Percentiles rank a stretch among this genome's conserved stretches.
These are phyloP conservation scores for Wilcoxina mikolae DNA, from an alignment of 495 filamentous ascomycete genomes.

Conservation along the genomic window DNA sequence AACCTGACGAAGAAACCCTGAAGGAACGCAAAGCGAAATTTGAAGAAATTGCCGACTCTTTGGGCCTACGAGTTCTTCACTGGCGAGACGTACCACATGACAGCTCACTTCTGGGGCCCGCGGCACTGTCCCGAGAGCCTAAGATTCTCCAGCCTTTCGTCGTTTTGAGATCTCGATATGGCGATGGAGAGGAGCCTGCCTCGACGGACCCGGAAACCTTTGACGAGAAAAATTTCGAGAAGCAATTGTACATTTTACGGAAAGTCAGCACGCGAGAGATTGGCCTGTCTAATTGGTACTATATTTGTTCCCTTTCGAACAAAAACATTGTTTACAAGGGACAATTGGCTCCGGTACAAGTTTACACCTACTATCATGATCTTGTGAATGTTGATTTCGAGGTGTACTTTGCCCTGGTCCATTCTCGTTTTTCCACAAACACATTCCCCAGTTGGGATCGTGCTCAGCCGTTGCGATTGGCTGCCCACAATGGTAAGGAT, in stretches of 20 bases:
- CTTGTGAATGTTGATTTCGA: slow-evolving; percentile 95
- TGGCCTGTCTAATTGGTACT: slow-evolving; percentile 97
- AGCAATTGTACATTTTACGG: slow-evolving; percentile 83
- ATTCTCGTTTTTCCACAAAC: slow-evolving; percentile 97
- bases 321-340: slow-evolving; percentile 99
- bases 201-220: slow-evolving; percentile 62
- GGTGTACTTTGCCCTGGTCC: slow-evolving; percentile 92
- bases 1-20: slow-evolving; percentile 76
- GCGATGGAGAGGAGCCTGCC: slow-evolving; percentile 68
- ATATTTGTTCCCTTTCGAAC: slow-evolving; percentile 93
- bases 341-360: slow-evolving; percentile 86
- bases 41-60: slow-evolving; percentile 74
- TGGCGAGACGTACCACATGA: slow-evolving; percentile 95
- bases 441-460: slow-evolving; percentile 99
- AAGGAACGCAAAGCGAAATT: slow-evolving; percentile 77
- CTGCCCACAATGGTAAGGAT: slow-evolving; percentile 79
- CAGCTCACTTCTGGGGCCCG: slow-evolving; percentile 82
- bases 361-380: slow-evolving; percentile 99
- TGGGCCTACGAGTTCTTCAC: slow-evolving; percentile 82
- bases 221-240: slow-evolving; percentile 75
- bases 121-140: slow-evolving; percentile 84
- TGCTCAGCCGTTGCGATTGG: slow-evolving; percentile 92
- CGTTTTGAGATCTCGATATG: slow-evolving; percentile 74
- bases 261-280: slow-evolving; percentile 92
- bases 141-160: slow-evolving; percentile 93